Base-by-base conservation (phyloP, 2,329 filamentous ascomycete genomes). In the Boeremia lycopersici region DNA sequence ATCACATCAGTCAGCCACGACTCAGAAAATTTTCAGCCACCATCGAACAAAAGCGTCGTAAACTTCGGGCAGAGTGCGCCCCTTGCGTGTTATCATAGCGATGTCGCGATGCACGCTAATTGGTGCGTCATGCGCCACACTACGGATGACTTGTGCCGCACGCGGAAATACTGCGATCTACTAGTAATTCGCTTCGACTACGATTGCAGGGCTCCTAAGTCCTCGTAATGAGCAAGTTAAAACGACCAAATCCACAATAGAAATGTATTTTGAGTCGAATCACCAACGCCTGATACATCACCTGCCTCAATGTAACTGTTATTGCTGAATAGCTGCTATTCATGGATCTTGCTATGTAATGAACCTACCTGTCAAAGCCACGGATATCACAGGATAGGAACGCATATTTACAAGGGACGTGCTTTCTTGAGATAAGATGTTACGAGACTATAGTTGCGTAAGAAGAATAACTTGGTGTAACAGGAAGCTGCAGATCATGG, bases 51-150 rank as follows among this genome's bases (percentile, higher is more conserved):
- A 26, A 31, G 10, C 12, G 36, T 39, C 40, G 31, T 30, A 38
- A 28, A 44, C 52, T 9, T 10, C 10, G 31, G 28, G 40, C 52
- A 36, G 12, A 46, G 1, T 19, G 45, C 40, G 52, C 52, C 34
- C 45, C 51, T 49, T 49, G 51, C 51, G 45, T 45, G 11, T 15
- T 25, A 31, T 25, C 25, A 25, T 10, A 33, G 52, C 46, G 52
- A 55, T 49, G 41, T 55, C 52, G 52, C 46, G 30, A 55, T 55
- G 45, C 7, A 38, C 52, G 46, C 52, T 55, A 55, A 53, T 55
- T 55, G 52, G 52, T 55, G 41, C 46, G 41, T 48, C 45, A 49
- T 49, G 35, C 46, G 46, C 52, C 40, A 49, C 51, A 45, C 25
- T 10, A 30, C 47, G 39, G 47, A 6, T 23, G n/a, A 30, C 31